phyloP scores from a whole-genome alignment of 257 asterid species.

The Echites panduratus region DNA sequence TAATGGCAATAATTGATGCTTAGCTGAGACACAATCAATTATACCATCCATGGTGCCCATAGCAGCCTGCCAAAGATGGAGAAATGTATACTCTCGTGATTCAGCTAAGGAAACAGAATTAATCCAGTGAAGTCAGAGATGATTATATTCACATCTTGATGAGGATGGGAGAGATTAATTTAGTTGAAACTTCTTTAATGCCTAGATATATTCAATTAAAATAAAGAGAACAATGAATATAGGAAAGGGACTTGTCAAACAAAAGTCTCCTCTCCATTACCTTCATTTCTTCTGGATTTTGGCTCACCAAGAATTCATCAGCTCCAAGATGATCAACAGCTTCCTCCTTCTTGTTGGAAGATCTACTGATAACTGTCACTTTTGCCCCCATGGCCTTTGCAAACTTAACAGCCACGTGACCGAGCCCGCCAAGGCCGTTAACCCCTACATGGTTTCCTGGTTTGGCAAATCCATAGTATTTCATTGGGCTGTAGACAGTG shows the following conservation, averaged over 20 bases:
- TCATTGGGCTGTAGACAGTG: conserved; percentile 41
- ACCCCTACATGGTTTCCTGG: conserved; percentile 39
- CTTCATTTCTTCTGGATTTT: conserved; percentile 29
- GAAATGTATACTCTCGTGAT: too few species aligned
- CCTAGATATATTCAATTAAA: too few species aligned
- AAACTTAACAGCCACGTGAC: conserved; percentile 43
- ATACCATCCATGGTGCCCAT: conserved; percentile 38
- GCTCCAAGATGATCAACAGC: conserved; percentile 37
- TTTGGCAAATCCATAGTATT: conserved; percentile 34
- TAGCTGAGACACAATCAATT: conserved; percentile 36
- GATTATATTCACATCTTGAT: neutral
- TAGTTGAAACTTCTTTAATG: too few species aligned
- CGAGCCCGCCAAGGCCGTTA: conserved; percentile 13
- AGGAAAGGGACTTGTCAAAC: neutral
- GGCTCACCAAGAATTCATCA: conserved; percentile 36
- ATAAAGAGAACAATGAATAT: neutral
- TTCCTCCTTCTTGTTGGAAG: conserved; percentile 34
- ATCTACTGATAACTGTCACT: conserved; percentile 40
- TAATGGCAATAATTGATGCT: conserved; percentile 29
- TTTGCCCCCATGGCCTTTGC: conserved; percentile 43
- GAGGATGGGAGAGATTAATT: too few species aligned
- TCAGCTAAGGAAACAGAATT: neutral
- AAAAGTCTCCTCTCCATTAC: conserved; percentile 12
- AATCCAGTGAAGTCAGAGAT: neutral
- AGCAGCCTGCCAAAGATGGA: conserved; percentile 22